phyloP scores from a whole-genome alignment of 768 basidiomycete species.

The Lactifluus volemus region DNA sequence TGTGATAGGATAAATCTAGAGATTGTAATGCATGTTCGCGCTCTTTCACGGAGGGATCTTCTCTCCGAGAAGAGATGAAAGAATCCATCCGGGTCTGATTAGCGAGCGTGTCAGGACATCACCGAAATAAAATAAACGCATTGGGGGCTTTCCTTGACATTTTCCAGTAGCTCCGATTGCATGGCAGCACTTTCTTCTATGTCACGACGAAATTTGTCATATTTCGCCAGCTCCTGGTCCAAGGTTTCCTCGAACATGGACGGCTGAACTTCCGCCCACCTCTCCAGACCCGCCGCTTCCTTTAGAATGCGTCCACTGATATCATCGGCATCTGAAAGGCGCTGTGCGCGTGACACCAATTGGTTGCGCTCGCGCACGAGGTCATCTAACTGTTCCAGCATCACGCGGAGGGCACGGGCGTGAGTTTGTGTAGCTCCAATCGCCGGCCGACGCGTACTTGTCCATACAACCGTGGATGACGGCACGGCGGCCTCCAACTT shows the following conservation, averaged over 20 bases:
- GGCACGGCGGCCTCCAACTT: conserved; percentile 62
- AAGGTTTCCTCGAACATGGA: conserved; percentile 84
- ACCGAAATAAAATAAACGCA: neutral
- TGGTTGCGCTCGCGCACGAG: conserved; percentile 51
- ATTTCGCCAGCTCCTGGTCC: conserved; percentile 73
- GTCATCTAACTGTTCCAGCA: conserved; percentile 75
- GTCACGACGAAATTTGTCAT: conserved; percentile 50
- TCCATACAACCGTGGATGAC: conserved; percentile 34
- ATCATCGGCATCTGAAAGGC: conserved; percentile 59
- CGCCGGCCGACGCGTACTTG: neutral
- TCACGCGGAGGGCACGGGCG: conserved; percentile 60
- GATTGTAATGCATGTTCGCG: conserved; percentile 76
- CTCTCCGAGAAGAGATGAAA: conserved; percentile 70
- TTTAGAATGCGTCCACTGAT: conserved; percentile 59
- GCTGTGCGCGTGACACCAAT: conserved; percentile 55
- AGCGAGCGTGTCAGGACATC: neutral
- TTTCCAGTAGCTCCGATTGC: conserved; percentile 57
- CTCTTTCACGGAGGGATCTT: conserved; percentile 68
- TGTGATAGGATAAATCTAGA: conserved; percentile 78
- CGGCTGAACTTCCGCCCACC: conserved; percentile 62
- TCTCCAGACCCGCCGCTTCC: conserved; percentile 57
- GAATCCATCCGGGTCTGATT: conserved; percentile 53
- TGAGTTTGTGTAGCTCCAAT: conserved; percentile 40
- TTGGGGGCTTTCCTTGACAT: conserved; percentile 51
- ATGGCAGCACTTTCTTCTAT: conserved; percentile 49